Conservation (phyloP, 352 stramenopile species). For the Globisporangium orthogonon region DNA sequence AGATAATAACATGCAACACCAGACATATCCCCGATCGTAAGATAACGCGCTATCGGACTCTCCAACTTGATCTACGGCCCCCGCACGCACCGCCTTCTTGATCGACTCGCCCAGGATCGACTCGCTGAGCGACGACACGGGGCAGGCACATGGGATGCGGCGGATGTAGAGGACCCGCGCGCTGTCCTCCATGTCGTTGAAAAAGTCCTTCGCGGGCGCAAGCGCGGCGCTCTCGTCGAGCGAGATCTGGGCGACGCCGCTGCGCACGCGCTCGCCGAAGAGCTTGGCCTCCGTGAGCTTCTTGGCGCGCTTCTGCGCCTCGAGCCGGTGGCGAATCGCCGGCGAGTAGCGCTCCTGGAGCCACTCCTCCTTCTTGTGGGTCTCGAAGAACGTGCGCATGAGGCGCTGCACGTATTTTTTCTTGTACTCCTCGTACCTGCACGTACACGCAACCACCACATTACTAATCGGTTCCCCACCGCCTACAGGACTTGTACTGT, state of each 20-base stretch:
- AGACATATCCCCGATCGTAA: neutral
- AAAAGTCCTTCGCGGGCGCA: conserved; percentile 36
- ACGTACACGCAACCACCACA: neutral
- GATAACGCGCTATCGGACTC: too few species aligned
- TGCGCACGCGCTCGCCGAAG: conserved; percentile 59
- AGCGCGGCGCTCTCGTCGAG: conserved; percentile 56
- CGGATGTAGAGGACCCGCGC: conserved; percentile 73
- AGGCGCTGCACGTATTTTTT: conserved; percentile 80
- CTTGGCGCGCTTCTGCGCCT: conserved; percentile 56
- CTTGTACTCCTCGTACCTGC: conserved; percentile 81
- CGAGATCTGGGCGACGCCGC: conserved; percentile 43
- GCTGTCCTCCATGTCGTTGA: conserved; percentile 76
- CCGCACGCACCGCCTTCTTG: conserved; percentile 65
- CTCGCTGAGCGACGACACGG: conserved; percentile 58
- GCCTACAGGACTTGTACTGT: too few species aligned
- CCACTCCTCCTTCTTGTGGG: conserved; percentile 83
- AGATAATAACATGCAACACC: neutral
- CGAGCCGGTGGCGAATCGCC: conserved; percentile 56
- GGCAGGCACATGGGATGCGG: conserved; percentile 74
- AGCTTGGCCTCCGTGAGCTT: conserved; percentile 72
- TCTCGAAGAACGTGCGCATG: conserved; percentile 79
- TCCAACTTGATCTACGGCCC: neutral
- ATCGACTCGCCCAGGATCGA: conserved; percentile 63
- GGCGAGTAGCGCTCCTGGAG: conserved; percentile 83
- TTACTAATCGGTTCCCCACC: too few species aligned